Evolutionary conservation across 805 yeast species (phyloP).

Genomic region (Zygosaccharomyces siamensis): DNA sequence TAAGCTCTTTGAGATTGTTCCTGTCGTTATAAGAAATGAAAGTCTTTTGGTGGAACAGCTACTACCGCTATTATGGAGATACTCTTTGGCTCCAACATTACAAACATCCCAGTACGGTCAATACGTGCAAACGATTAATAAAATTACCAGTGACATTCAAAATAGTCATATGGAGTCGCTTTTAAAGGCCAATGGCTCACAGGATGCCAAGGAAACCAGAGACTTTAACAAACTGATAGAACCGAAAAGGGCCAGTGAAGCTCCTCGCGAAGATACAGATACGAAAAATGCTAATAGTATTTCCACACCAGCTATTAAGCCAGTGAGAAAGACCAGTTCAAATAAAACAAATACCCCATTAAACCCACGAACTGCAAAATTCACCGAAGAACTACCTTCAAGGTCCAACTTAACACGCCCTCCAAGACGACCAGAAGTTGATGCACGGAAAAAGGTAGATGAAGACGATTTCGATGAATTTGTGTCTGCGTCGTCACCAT

Average conservation of each 20-base stretch:
- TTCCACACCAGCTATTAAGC: conserved; percentile 26
- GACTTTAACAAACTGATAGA: conserved; percentile 26
- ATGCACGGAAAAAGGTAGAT: conserved; percentile 17
- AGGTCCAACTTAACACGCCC: conserved; percentile 1
- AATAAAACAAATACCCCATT: not conserved
- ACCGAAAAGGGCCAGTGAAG: conserved; percentile 10
- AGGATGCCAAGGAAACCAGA: conserved; percentile 22
- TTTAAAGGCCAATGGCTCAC: conserved; percentile 5
- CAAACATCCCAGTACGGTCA: conserved; percentile 39
- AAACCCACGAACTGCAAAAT: conserved; percentile 1
- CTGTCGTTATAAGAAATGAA: conserved; percentile 44
- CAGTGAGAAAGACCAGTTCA: conserved; percentile 15
- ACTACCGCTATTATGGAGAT: conserved; percentile 48
- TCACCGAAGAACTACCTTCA: conserved; percentile 2
- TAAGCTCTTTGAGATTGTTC: conserved; percentile 37
- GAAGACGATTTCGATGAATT: conserved; percentile 34
- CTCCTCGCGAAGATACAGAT: conserved; percentile 21
- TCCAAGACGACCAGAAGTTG: conserved; percentile 1
- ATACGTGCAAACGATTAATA: conserved; percentile 39
- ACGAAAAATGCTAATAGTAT: conserved; percentile 23
- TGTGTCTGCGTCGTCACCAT: conserved; percentile 25
- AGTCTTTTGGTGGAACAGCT: conserved; percentile 47
- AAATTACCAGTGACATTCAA: conserved; percentile 43
- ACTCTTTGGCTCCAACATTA: conserved; percentile 45
- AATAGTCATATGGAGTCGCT: conserved; percentile 37